Percentiles rank a stretch among this genome's conserved stretches.
phyloP scores from a whole-genome alignment of 805 yeast species.

The Priceomyces carsonii region DNA sequence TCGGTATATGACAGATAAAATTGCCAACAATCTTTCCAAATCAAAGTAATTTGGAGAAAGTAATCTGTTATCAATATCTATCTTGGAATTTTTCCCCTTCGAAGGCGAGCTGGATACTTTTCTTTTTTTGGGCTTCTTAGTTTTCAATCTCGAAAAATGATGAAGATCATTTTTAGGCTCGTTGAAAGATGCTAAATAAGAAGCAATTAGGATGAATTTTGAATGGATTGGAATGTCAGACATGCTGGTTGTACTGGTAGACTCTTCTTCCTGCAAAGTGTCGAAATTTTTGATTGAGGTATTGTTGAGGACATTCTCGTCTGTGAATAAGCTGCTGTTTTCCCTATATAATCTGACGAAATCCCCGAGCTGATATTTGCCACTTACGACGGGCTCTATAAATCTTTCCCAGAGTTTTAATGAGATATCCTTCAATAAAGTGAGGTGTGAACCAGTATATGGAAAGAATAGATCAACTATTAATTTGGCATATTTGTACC shows the following conservation, averaged over 20 bases:
- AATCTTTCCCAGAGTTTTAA: constrained; percentile 35
- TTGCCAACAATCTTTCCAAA: constrained; percentile 77
- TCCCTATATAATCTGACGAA: constrained; percentile 37
- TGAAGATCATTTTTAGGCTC: constrained; percentile 69
- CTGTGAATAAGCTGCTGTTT: constrained; percentile 24
- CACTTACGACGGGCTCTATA: constrained; percentile 24
- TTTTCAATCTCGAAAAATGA: constrained; percentile 61
- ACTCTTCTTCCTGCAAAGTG: constrained; percentile 21
- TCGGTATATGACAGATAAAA: constrained; percentile 68
- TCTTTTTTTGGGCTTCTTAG: constrained; percentile 37
- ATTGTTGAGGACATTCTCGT: constrained; percentile 32
- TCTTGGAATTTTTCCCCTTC: constrained; percentile 27
- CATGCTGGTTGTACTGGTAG: constrained; percentile 17
- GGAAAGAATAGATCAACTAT: constrained; percentile 47
- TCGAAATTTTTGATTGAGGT: constrained; percentile 27
- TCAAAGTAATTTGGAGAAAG: constrained; percentile 75
- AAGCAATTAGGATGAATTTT: constrained; percentile 74
- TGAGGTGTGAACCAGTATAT: constrained; percentile 47
- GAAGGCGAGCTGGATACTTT: constrained; percentile 21
- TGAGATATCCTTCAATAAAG: constrained; percentile 32
- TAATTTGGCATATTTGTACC: constrained; percentile 45
- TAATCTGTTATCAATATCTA: constrained; percentile 58
- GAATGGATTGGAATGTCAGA: constrained; percentile 59
- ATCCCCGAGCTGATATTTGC: constrained; percentile 22
- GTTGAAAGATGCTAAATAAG: constrained; percentile 79